Percentiles rank a stretch among this genome's conserved stretches.
These are phyloP conservation scores for Alternaria sp. DNA, from an alignment of 2,329 filamentous ascomycete genomes.

Conservation along the genomic window DNA sequence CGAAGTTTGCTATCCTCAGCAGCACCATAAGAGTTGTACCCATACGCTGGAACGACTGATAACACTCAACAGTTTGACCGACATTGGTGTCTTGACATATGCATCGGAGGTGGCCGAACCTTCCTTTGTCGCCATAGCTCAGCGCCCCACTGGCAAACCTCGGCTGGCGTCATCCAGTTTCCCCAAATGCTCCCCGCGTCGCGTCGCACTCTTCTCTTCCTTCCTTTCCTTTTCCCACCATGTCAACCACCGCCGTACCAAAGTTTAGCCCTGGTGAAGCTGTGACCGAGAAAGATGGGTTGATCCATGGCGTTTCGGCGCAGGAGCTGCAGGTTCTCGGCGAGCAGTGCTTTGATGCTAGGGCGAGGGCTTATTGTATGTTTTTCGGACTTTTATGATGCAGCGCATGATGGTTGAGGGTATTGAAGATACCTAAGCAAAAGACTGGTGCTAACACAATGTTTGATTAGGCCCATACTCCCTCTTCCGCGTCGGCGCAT, in stretches of 20 bases:
- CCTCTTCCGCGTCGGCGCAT: slow-evolving; percentile 86
- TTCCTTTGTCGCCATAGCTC: slow-evolving; percentile 22
- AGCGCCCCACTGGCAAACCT: slow-evolving; percentile 17
- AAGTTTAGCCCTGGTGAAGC: slow-evolving; percentile 38
- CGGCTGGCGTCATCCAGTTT: slow-evolving; percentile 12
- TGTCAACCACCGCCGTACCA: slow-evolving; percentile 36
- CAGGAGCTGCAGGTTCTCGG: slow-evolving; percentile 71
- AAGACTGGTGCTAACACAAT: not conserved
- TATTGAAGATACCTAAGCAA: not conserved
- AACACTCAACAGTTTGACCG: no score
- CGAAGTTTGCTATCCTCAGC: not conserved
- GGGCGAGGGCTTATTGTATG: slow-evolving; percentile 79
- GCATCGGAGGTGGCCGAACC: slow-evolving; percentile 23
- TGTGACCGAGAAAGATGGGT: slow-evolving; percentile 47
- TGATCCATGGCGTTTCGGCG: slow-evolving; percentile 62
- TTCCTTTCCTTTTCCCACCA: slow-evolving; percentile 36
- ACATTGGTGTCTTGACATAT: no score
- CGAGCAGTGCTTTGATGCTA: slow-evolving; percentile 70
- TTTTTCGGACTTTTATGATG: slow-evolving; percentile 9
- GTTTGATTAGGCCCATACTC: slow-evolving; percentile 75
- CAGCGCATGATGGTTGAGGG: not conserved
- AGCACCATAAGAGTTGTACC: not conserved
- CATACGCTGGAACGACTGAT: not conserved
- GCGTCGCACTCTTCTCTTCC: slow-evolving; percentile 20
- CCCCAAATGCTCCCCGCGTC: slow-evolving; percentile 22